Percentiles rank a stretch among this genome's conserved stretches.
Evolutionary conservation across 83 land plant species (phyloP).

Genomic region (Larix sibirica): DNA sequence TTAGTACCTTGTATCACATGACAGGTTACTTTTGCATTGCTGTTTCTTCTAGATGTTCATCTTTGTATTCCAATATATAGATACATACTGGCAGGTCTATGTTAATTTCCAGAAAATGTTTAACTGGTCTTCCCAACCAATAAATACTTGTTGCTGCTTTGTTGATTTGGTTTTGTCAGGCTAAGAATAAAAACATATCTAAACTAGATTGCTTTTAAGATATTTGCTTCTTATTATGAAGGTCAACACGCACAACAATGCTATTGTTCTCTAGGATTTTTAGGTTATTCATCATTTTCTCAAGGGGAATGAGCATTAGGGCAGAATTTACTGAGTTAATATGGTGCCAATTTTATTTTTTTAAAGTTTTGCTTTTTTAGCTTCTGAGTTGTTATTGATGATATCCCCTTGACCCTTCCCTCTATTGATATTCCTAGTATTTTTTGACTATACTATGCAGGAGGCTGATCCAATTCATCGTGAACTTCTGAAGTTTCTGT

Average conservation of each 20-base stretch:
- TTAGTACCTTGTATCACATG: too few species aligned
- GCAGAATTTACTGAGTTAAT: neutral
- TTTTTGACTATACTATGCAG: conserved; percentile 39
- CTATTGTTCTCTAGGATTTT: conserved; percentile 1
- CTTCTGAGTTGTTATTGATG: neutral
- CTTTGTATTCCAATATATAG: too few species aligned
- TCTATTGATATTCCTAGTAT: conserved; percentile 1
- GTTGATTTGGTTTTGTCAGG: too few species aligned
- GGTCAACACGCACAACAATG: neutral
- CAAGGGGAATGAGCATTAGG: neutral
- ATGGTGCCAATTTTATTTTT: neutral
- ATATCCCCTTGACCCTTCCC: neutral
- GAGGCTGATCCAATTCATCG: conserved; percentile 79
- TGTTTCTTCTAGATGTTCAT: too few species aligned
- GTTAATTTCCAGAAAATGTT: too few species aligned
- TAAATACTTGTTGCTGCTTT: too few species aligned
- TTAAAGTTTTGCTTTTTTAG: neutral
- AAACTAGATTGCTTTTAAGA: neutral
- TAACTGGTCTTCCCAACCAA: too few species aligned
- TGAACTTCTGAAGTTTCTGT: conserved; percentile 75
- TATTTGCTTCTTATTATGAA: neutral
- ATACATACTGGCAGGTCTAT: too few species aligned
- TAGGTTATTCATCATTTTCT: neutral
- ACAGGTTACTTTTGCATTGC: too few species aligned
- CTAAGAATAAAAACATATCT: neutral